Evolutionary conservation across 2,329 filamentous ascomycete genomes (phyloP), one percentile per base, ranked within the genome.

Genomic region (Thermomyces lanuginosus): DNA sequence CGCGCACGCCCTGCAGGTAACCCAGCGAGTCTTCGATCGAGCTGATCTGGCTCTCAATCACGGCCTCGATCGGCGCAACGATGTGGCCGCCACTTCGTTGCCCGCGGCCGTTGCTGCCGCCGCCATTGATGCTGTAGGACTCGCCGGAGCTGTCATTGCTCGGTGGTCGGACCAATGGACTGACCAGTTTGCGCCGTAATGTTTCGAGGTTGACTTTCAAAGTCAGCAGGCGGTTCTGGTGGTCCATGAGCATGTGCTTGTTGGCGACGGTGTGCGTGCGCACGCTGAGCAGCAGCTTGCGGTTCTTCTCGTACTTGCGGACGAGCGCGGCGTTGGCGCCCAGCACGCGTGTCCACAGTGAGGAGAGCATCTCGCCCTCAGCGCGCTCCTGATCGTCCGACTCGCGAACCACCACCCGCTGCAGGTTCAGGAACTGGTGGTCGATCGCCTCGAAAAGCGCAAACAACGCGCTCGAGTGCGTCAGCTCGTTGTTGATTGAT

Each of bases 291-390:
- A 95, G 69, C 1, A 93, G 63, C 26, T 72, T 65, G 35, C 76
- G 76, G 60, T 95, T 95, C 55, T 79, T 81, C 50, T 92, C 82
- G 53, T 83, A 93, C 51, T 93, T 93, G 46, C 72, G 69, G n/a
- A 92, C 64, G 38, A 76, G 67, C 22, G 64, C 64, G 5, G 77
- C 72, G 43, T 79, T 76, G 20, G 76, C 64, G 1, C 83, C 84
- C 1, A 93, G 70, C 12, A 92, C 71, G 24, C 76, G 73, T 2
- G 79, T 78, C 86, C 86, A 95, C 6, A 93, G 66, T 2, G 73
- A 76, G 2, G 76, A 75, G 22, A 93, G 72, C 42, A 89, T 66
- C 44, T 92, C 82, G 35, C 72, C 73, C 48, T 91, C 79, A 16
- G 73, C 63, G 21, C 76, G 73, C 36, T 92, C 81, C 46, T 93